Evolutionary conservation across 2,329 filamentous ascomycete species (phyloP).

Genomic region (Cytospora paraplurivora): DNA sequence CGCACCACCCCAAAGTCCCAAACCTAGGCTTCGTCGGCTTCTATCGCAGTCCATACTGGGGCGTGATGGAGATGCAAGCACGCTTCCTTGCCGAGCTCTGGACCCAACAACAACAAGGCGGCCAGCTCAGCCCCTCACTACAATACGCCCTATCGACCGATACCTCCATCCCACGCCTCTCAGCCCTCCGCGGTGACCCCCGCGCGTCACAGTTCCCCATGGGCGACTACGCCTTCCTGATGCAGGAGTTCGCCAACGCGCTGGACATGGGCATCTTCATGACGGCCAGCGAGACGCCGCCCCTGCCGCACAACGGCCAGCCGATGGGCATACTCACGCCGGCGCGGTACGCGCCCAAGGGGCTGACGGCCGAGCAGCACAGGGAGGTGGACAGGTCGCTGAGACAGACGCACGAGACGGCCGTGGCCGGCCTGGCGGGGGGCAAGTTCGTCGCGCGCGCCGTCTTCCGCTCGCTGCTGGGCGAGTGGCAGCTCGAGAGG

Average conservation of each 20-base stretch:
- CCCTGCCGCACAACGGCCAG: constrained; percentile 44
- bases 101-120: constrained; percentile 41
- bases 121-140: constrained; percentile 37
- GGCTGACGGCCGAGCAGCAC: constrained; percentile 44
- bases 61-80: constrained; percentile 84
- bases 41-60: constrained; percentile 84
- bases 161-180: constrained; percentile 47
- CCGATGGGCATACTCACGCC: constrained; percentile 59
- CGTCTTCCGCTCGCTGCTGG: constrained; percentile 71
- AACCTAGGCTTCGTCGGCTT: constrained; percentile 79
- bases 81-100: constrained; percentile 66
- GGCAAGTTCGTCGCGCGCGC: constrained; percentile 62
- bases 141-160: constrained; percentile 47
- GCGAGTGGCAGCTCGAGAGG: constrained; percentile 66
- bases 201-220: constrained; percentile 74
- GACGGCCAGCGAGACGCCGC: constrained; percentile 40
- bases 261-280: constrained; percentile 52
- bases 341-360: constrained; percentile 51
- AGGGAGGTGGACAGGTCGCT: constrained; percentile 47
- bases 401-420: constrained; percentile 47
- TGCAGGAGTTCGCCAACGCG: constrained; percentile 68
- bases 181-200: constrained; percentile 54
- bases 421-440: constrained; percentile 45
- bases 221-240: constrained; percentile 76
- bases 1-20: constrained; percentile 61